Evolutionary conservation across 371 early-diverging fungal genomes (phyloP).

Genomic region (Zychaea mexicana): DNA sequence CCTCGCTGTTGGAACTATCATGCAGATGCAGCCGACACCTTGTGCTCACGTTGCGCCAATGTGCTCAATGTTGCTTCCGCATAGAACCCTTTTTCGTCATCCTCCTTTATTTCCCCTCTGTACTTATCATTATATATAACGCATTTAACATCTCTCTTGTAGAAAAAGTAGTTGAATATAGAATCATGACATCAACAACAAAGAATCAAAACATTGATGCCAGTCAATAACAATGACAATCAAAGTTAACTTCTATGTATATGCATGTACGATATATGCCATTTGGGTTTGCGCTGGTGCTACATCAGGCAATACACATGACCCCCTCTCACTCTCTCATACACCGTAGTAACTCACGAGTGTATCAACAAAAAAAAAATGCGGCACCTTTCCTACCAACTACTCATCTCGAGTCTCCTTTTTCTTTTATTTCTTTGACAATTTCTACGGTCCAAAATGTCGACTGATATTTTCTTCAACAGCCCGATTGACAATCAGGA

Average conservation of each 20-base stretch:
- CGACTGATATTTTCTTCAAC: conserved; percentile 19
- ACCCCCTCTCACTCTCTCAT: neutral
- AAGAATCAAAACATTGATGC: neutral
- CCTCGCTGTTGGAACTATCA: conserved; percentile 60
- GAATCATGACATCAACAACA: no score
- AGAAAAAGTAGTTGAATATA: no score
- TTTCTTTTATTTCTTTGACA: conserved; percentile 1
- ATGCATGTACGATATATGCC: no score
- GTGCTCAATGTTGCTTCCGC: conserved; percentile 13
- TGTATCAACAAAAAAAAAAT: neutral
- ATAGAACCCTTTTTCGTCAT: no score
- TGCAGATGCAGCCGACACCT: conserved; percentile 27
- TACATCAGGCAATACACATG: no score
- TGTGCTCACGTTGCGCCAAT: conserved; percentile 45
- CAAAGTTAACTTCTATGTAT: neutral
- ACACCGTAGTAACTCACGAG: conserved; percentile 11
- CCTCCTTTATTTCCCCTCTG: no score
- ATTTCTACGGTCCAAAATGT: neutral
- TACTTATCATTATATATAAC: no score
- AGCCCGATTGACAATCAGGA: conserved; percentile 4
- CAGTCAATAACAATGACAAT: no score
- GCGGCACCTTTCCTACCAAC: no score
- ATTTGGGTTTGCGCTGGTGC: neutral
- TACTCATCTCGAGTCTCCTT: neutral
- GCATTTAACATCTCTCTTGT: no score